Base-by-base conservation (phyloP, 352 stramenopile species). In the Aphanomyces astaci region DNA sequence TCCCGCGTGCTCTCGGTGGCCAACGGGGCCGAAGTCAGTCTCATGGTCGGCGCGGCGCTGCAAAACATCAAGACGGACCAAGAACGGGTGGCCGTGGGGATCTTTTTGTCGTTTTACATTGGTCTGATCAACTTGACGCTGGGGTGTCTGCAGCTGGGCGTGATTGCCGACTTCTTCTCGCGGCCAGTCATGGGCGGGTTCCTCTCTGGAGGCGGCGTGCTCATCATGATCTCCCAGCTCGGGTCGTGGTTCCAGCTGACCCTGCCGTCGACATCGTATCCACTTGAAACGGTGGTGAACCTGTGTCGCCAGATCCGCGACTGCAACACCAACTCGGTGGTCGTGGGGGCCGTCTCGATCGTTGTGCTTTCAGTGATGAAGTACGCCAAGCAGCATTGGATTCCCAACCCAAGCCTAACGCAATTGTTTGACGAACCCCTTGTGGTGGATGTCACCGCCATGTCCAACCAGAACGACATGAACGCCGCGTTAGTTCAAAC, bases 141-240 rank as follows among this genome's bases (percentile, higher is more conserved):
- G 78, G 84, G 89, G 63, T 36, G 96, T n/a, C 79, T 93, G 24
- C 76, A 77, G 1, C 78, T 95, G 32, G 86, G 89, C 24, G 85
- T 95, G 56, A 73, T 98, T 40, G 87, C 86, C 27, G 87, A 90
- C 43, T 96, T 97, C 67, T 84, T 97, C 66, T 92, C 84, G 7
- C 79, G 94, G 40, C 87, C 91, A 5, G 89, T 97, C 62, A 85
- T 97, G 72, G 89, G 84, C 17, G 90, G 90, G 48, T 98, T 98
- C 72, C 94, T 94, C 46, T 92, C 84, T 19, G 90, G 78, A 27
- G 88, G 86, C 1, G 87, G 89, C 27, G 78, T 97, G 63, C 86
- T 96, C 66, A 98, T 98, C 78, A 93, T 89, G 57, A 77, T 93
- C 33, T 95, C 85, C 48, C 89, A 98, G 76, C 74, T 91, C 30